Evolutionary conservation across 176 grass and related monocot species (phyloP), one percentile per base, ranked within the genome.

Genomic region (Zoysia japonica): DNA sequence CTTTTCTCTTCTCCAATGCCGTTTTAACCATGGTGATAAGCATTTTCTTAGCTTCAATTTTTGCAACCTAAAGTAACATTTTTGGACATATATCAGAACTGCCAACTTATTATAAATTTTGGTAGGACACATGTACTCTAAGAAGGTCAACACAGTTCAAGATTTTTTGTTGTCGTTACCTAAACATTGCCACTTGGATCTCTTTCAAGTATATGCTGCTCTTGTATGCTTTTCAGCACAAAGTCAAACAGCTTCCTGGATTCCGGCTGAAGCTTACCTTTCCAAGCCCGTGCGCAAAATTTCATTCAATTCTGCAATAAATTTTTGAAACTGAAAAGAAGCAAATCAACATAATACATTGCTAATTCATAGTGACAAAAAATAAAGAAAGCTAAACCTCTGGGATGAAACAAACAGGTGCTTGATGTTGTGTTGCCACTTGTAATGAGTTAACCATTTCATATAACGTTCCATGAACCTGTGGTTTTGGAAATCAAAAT

Each of bases 1-100:
- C 79, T 82, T 86, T 99, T 72, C 96, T 96, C 67, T 99, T 99
- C 82, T 93, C 92, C 78, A 99, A 80, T 79, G 95, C 92, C 56
- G 90, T 96, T 86, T 99, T 92, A 85, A 93, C 96, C 96, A 99
- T 99, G 76, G 90, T 72, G 81, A 96, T 99, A 64, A 99, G 82
- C 96, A 99, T 99, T 87, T 99, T 99, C 76, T 99, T 92, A 0
- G 96, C 96, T 92, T 99, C 96, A 73, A 99, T 99, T 89, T 99
- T 99, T 15, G 96, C 92, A 78, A 99, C 96, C 96, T 96, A 56
- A 51, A 61, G 70, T 40, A 50, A 67, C 5, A 61, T 38, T 50
- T 28, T 71, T 39, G 2, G 5, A 71, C 0, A 2, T 2, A 35
- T 53, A 37, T 83, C 37, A 86, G 74, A 38, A 70, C 77, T 41